These are phyloP conservation scores for Candida dubliniensis DNA, from an alignment of 1,139 yeast genomes.

Conservation along the genomic window DNA sequence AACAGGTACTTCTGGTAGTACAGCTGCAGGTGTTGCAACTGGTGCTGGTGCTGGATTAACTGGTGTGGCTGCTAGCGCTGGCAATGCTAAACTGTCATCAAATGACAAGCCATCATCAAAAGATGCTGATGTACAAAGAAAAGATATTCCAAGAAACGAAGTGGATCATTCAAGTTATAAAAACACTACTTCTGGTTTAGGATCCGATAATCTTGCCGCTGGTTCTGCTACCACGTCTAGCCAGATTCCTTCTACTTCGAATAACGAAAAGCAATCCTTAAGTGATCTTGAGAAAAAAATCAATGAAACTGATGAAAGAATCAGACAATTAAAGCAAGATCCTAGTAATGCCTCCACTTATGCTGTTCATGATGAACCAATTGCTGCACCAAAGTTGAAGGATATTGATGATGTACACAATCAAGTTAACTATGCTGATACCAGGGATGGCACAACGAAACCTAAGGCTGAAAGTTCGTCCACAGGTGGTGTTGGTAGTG, in stretches of 20 bases:
- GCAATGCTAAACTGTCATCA: not conserved
- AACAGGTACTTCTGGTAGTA: constrained; percentile 2
- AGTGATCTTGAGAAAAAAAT: constrained; percentile 14
- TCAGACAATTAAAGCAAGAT: constrained; percentile 9
- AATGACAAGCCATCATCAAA: too few relatives aligned
- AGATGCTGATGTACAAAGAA: too few relatives aligned
- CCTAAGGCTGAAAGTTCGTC: not conserved
- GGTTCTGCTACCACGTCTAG: not conserved
- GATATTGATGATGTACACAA: constrained; percentile 10
- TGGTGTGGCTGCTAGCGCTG: constrained; percentile 1
- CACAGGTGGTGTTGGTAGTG: constrained; percentile 15
- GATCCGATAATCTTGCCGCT: not conserved
- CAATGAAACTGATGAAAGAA: constrained; percentile 11
- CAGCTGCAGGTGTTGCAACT: constrained; percentile 4
- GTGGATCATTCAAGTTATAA: too few relatives aligned
- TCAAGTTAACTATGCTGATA: constrained; percentile 2
- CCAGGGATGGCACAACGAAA: constrained; percentile 5
- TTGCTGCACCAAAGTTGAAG: constrained; percentile 13
- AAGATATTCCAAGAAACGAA: too few relatives aligned
- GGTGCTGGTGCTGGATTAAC: constrained; percentile 5
- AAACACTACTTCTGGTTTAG: not conserved
- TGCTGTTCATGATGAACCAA: constrained; percentile 19
- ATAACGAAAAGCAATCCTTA: not conserved
- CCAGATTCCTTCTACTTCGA: not conserved
- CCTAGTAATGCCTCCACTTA: constrained; percentile 18